A percentile compares a stretch with the other conserved stretches of the same genome.
These are phyloP conservation scores for Pseudoneurospora amorphoporcata DNA, from an alignment of 495 filamentous ascomycete genomes.

Conservation along the genomic window DNA sequence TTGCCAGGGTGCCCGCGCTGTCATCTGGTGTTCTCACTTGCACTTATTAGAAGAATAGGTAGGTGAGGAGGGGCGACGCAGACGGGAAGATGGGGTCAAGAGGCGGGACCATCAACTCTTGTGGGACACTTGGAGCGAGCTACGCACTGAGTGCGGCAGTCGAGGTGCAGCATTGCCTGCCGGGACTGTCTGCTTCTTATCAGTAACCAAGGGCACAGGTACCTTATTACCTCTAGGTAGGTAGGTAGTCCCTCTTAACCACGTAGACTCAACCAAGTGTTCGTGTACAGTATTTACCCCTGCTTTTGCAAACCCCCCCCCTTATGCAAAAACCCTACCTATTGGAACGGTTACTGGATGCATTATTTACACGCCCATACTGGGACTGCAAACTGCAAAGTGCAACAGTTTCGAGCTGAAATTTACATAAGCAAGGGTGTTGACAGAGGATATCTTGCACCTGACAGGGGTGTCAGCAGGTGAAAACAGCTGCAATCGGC, in stretches of 20 bases:
- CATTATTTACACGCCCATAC: too few relatives aligned
- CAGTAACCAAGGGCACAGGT: background rate
- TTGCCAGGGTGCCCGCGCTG: background rate
- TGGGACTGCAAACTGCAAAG: too few relatives aligned
- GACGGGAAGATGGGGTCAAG: background rate
- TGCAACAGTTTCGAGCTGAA: too few relatives aligned
- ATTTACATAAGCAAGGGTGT: too few relatives aligned
- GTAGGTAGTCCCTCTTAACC: background rate
- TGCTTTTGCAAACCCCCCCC: too few relatives aligned
- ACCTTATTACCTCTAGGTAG: background rate
- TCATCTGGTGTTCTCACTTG: background rate
- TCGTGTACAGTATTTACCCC: too few relatives aligned
- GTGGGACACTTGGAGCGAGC: background rate
- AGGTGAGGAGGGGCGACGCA: background rate
- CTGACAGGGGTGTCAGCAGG: too few relatives aligned
- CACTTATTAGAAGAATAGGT: background rate
- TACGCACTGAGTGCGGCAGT: background rate
- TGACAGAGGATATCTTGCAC: too few relatives aligned
- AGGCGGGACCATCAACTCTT: background rate
- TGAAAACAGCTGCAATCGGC: too few relatives aligned
- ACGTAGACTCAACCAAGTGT: background rate
- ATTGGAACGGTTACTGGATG: too few relatives aligned
- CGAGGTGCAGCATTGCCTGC: background rate
- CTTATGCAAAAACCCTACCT: too few relatives aligned
- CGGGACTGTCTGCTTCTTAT: background rate